Evolutionary conservation across 306 rosid species (phyloP).

Genomic region (Pterocarpus santalinus): DNA sequence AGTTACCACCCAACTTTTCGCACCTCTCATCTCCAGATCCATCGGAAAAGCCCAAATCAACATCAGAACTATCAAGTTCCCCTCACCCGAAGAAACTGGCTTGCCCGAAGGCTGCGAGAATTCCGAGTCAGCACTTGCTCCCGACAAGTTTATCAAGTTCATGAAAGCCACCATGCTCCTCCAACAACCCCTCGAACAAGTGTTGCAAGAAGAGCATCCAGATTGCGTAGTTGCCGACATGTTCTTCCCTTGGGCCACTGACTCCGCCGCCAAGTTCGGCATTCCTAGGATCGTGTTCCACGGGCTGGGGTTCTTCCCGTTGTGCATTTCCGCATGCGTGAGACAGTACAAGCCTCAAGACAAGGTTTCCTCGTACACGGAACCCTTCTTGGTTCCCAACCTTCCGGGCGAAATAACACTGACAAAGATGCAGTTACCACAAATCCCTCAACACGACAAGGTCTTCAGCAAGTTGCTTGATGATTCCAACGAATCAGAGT

Average conservation of each 20-base stretch:
- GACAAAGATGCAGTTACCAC: slow-evolving; percentile 54
- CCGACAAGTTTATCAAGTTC: slow-evolving; percentile 44
- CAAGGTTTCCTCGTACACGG: slow-evolving; percentile 49
- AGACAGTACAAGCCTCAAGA: slow-evolving; percentile 55
- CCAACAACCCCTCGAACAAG: slow-evolving; percentile 50
- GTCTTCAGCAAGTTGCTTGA: slow-evolving; percentile 21
- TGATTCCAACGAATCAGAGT: slow-evolving; percentile 40
- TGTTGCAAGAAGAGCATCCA: slow-evolving; percentile 52
- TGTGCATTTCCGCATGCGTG: slow-evolving; percentile 44
- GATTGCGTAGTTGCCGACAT: slow-evolving; percentile 60
- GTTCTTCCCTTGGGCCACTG: slow-evolving; percentile 61
- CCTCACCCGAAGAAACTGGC: slow-evolving; percentile 45
- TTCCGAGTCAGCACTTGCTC: slow-evolving; percentile 24
- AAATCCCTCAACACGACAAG: not conserved
- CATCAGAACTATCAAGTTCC: slow-evolving; percentile 49
- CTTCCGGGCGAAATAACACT: slow-evolving; percentile 58
- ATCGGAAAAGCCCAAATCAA: slow-evolving; percentile 38
- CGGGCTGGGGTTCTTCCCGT: slow-evolving; percentile 60
- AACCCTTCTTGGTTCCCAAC: slow-evolving; percentile 58
- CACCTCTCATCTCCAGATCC: slow-evolving; percentile 47
- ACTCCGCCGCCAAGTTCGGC: slow-evolving; percentile 55
- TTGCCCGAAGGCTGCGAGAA: slow-evolving; percentile 65
- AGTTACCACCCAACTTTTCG: slow-evolving; percentile 47
- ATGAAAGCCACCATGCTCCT: slow-evolving; percentile 49
- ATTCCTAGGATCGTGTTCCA: slow-evolving; percentile 71